These are phyloP conservation scores for Mortierella sp. DNA, from an alignment of 371 early-diverging fungal species.

Conservation along the genomic window DNA sequence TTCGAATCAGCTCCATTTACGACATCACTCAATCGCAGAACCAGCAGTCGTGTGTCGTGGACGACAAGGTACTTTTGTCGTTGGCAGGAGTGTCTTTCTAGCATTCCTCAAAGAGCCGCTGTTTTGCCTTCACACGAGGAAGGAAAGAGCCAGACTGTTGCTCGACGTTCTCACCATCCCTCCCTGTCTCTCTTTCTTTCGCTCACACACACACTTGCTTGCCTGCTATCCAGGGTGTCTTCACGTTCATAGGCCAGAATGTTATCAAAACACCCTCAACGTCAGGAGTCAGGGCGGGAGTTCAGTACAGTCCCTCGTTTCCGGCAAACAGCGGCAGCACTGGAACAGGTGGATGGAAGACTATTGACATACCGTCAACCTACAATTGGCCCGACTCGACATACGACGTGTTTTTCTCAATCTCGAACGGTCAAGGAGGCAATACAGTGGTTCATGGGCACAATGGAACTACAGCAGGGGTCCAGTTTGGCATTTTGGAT, in stretches of 20 bases:
- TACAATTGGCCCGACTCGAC: constrained; percentile 1
- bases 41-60: neutral
- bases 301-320: neutral
- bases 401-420: neutral
- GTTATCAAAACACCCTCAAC: constrained; percentile 2
- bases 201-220: neutral
- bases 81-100: no score
- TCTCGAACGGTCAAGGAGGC: neutral
- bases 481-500: constrained; percentile 5
- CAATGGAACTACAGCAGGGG: neutral
- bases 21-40: constrained; percentile 5
- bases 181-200: no score
- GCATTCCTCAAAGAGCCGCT: no score
- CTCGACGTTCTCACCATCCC: no score
- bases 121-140: no score
- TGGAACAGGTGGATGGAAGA: constrained; percentile 8
- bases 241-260: constrained; percentile 2
- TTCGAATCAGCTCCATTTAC: neutral
- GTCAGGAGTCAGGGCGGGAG: neutral
- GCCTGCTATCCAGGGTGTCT: neutral
- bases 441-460: neutral
- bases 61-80: constrained; percentile 4
- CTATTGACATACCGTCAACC: neutral
- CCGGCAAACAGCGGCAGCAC: constrained; percentile 1
- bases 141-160: no score